Evolutionary conservation across 1,284 basidiomycete species (phyloP), one percentile per base, ranked within the genome.

Genomic region (Ceratobasidium sp.): DNA sequence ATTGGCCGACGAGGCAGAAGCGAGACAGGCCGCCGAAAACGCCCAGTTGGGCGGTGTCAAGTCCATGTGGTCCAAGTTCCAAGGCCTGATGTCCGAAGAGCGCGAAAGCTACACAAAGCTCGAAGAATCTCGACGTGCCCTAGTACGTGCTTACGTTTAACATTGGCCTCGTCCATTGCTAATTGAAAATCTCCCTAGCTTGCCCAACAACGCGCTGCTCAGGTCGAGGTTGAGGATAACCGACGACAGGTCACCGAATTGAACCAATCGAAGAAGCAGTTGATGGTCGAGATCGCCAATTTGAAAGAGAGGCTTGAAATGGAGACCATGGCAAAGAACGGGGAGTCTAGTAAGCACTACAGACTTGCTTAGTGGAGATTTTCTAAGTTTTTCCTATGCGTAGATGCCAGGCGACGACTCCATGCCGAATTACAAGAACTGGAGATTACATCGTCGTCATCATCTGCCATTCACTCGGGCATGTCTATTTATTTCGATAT

Each of bases 71-170:
- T 85, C 86, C 64, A 91, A 91, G 80, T 92, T 92, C 87, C 90
- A 91, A 83, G 87, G 86, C 74, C 89, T 90, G 0, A 90, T 92
- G 50, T 79, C 86, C 1, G 87, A 89, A 62, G 91, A 93, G 82
- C 88, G 90, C 18, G 88, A 90, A 70, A 91, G 88, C 79, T 92
- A 91, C 80, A 81, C 86, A 55, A 88, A 90, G 50, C 83, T 93
- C 14, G 92, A 93, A 80, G 92, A 92, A 80, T 92, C 91, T n/a
- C 87, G 90, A 55, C 92, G 91, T 81, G 91, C 92, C 69, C 82
- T 94, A 81, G 92, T 92, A 83, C 77, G 89, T 84, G 20, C 54
- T 23, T 44, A 23, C n/a, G 18, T 18, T 30, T 20, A 57, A 10
- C 8, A 57, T 23, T 6, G n/a, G 16, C 50, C 10, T 33, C 67